These are phyloP conservation scores for Yamadazyma atlantica DNA, from an alignment of 1,139 yeast species.

Conservation along the genomic window DNA sequence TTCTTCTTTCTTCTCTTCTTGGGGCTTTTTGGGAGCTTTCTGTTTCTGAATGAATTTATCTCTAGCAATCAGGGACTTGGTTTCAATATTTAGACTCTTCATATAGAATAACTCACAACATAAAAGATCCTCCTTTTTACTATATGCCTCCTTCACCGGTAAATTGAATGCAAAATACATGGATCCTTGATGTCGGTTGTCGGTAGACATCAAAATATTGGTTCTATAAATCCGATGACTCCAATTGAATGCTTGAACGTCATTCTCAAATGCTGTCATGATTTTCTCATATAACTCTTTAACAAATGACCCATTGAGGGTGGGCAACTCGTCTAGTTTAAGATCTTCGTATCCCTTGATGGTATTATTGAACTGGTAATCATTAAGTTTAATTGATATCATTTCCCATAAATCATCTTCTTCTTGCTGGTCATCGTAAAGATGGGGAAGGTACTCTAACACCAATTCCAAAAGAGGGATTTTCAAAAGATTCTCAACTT, in stretches of 20 bases:
- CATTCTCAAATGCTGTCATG: conserved; percentile 15
- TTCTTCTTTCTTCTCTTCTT: background rate
- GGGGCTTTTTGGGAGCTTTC: conserved; percentile 3
- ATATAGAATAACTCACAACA: conserved; percentile 26
- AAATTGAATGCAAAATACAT: conserved; percentile 13
- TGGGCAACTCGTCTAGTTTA: conserved; percentile 26
- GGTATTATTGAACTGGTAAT: conserved; percentile 18
- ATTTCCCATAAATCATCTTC: conserved; percentile 37
- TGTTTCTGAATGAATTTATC: conserved; percentile 14
- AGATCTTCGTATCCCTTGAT: conserved; percentile 6
- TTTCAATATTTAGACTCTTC: conserved; percentile 23
- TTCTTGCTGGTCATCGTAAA: conserved; percentile 24
- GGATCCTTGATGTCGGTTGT: conserved; percentile 7
- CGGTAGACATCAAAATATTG: conserved; percentile 6
- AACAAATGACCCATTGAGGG: conserved; percentile 29
- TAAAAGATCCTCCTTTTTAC: conserved; percentile 17
- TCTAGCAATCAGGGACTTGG: conserved; percentile 25
- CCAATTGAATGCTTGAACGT: conserved; percentile 8
- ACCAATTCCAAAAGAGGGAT: conserved; percentile 32
- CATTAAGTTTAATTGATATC: conserved; percentile 33
- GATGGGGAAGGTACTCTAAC: conserved; percentile 32
- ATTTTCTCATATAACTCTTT: conserved; percentile 24
- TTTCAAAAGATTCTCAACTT: conserved; percentile 24
- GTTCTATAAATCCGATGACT: conserved; percentile 10
- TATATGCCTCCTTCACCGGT: conserved; percentile 18